Evolutionary conservation across 2,329 filamentous ascomycete species (phyloP).

Genomic region (Tolypocladium tundrense): DNA sequence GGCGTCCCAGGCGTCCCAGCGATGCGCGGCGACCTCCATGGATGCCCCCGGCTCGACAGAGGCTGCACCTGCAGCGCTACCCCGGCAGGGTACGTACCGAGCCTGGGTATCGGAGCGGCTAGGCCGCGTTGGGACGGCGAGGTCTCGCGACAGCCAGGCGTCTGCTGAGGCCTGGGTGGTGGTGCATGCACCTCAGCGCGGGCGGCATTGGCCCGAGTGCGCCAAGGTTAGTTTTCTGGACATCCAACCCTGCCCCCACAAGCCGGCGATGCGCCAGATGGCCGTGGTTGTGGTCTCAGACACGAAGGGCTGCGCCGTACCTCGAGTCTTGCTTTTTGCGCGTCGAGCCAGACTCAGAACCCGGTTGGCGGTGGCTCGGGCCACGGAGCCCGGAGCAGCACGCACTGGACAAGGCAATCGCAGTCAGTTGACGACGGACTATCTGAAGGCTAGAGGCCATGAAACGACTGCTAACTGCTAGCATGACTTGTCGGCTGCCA

Average conservation of each 20-base stretch:
- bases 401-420: no score
- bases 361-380: neutral
- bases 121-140: conserved; percentile 1
- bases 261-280: neutral
- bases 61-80: neutral
- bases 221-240: neutral
- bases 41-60: neutral
- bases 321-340: neutral
- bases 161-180: neutral
- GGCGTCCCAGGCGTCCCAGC: neutral
- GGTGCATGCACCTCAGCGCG: no score
- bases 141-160: neutral
- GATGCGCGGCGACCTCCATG: conserved; percentile 8
- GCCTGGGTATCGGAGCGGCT: conserved; percentile 11
- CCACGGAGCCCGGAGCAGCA: no score
- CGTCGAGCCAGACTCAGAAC: no score
- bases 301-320: neutral
- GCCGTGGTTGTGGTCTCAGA: neutral
- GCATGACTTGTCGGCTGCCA: neutral
- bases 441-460: neutral
- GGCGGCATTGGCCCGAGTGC: neutral
- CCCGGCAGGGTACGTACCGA: neutral
- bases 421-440: neutral
- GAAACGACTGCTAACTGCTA: neutral
- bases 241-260: neutral